Conservation (phyloP, 1,284 basidiomycete species). For the Trichosporon faecale region DNA sequence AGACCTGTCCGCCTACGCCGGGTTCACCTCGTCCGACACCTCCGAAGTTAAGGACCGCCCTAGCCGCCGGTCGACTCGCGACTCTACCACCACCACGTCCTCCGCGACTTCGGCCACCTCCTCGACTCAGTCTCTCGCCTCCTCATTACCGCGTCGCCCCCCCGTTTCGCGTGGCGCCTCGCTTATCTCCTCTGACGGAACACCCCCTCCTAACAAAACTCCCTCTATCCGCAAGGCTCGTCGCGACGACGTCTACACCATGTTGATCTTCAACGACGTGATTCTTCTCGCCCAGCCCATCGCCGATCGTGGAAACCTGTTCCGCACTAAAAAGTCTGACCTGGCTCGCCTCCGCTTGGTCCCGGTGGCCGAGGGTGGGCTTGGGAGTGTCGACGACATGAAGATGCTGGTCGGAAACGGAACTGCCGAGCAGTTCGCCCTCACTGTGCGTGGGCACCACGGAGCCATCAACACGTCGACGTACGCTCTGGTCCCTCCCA, state of each 20-base stretch:
- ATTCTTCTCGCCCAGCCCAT: slow-evolving; percentile 57
- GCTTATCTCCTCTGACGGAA: not conserved
- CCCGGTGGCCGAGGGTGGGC: slow-evolving; percentile 37
- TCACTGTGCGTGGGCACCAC: slow-evolving; percentile 12
- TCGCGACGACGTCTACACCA: slow-evolving; percentile 53
- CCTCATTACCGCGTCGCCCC: not conserved
- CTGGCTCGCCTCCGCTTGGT: slow-evolving; percentile 30
- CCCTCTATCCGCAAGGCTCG: slow-evolving; percentile 18
- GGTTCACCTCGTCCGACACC: slow-evolving; percentile 13
- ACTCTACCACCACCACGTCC: slow-evolving; percentile 3
- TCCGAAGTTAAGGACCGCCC: slow-evolving; percentile 10
- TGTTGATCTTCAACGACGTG: slow-evolving; percentile 68
- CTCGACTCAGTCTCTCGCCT: slow-evolving; percentile 5
- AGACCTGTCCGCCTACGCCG: slow-evolving; percentile 15
- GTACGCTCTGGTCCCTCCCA: slow-evolving; percentile 16
- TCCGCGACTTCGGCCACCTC: slow-evolving; percentile 9
- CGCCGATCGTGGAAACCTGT: slow-evolving; percentile 29
- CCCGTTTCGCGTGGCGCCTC: slow-evolving; percentile 4
- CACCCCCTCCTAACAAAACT: slow-evolving; percentile 14
- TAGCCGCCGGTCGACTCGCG: not conserved
- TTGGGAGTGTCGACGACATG: slow-evolving; percentile 42
- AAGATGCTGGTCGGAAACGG: slow-evolving; percentile 7
- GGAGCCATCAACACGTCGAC: slow-evolving; percentile 4
- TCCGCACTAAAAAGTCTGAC: slow-evolving; percentile 31
- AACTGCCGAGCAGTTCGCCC: slow-evolving; percentile 13